Conservation (phyloP, 108 stramenopile genomes). For the Fragilariopsis cylindrus region DNA sequence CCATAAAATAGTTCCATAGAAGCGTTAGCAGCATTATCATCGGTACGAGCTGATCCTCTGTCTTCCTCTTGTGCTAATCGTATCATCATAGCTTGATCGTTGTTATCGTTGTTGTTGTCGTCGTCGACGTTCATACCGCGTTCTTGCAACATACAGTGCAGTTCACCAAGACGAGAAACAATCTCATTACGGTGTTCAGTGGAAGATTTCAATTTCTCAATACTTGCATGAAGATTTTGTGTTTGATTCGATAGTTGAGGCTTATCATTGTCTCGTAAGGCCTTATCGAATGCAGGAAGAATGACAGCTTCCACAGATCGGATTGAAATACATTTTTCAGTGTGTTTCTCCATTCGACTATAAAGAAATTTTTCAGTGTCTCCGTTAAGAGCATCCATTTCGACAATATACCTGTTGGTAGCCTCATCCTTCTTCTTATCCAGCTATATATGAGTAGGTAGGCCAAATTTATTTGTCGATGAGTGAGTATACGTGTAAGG, state of each 20-base stretch:
- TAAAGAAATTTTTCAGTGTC: conserved; percentile 21
- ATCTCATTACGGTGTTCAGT: not conserved
- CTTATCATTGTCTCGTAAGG: not conserved
- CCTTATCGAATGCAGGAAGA: conserved; percentile 14
- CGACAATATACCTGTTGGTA: conserved; percentile 17
- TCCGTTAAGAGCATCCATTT: conserved; percentile 22
- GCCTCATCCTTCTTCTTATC: conserved; percentile 6
- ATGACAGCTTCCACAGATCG: conserved; percentile 23
- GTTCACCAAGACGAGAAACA: not conserved
- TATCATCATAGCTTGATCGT: too few relatives aligned
- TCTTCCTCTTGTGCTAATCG: too few relatives aligned
- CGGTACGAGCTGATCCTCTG: too few relatives aligned
- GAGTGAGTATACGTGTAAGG: too few relatives aligned
- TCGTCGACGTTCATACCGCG: too few relatives aligned
- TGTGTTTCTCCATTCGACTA: not conserved
- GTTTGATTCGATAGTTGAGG: not conserved
- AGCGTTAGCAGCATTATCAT: too few relatives aligned
- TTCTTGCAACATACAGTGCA: not conserved
- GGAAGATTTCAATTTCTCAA: not conserved
- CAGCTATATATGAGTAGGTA: not conserved
- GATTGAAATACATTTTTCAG: conserved; percentile 13
- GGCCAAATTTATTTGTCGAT: too few relatives aligned
- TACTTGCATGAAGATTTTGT: not conserved
- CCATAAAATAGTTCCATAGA: conserved; percentile 5
- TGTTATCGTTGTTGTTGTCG: too few relatives aligned